Conservation (phyloP, 2,329 filamentous ascomycete genomes). For the Microcera coccophila region DNA sequence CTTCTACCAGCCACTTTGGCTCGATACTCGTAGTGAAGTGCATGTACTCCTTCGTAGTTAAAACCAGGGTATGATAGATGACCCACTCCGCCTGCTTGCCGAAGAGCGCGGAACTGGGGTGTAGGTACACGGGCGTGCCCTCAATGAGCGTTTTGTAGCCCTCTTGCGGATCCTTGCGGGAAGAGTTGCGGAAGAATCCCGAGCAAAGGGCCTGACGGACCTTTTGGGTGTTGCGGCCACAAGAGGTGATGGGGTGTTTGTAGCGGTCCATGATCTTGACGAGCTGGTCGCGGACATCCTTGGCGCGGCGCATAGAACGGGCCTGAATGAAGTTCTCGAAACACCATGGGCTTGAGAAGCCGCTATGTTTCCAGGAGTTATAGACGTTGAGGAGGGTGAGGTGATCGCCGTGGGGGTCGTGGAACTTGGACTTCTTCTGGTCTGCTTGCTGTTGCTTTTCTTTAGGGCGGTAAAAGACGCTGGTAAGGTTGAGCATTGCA, state of each 20-base stretch:
- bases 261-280: slow-evolving; percentile 93
- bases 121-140: slow-evolving; percentile 89
- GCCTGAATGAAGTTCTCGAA: slow-evolving; percentile 98
- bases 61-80: slow-evolving; percentile 83
- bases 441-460: slow-evolving; percentile 96
- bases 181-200: slow-evolving; percentile 93
- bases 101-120: slow-evolving; percentile 86
- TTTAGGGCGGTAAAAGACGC: slow-evolving; percentile 91
- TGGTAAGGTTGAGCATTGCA: slow-evolving; percentile 83
- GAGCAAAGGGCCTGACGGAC: slow-evolving; percentile 86
- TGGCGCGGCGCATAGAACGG: slow-evolving; percentile 78
- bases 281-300: slow-evolving; percentile 89
- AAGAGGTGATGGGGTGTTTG: slow-evolving; percentile 75
- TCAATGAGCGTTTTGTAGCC: slow-evolving; percentile 98
- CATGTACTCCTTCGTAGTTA: slow-evolving; percentile 99
- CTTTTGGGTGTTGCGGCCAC: slow-evolving; percentile 80
- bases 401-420: slow-evolving; percentile 91
- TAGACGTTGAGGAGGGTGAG: slow-evolving; percentile 94
- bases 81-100: slow-evolving; percentile 96
- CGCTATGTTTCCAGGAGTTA: slow-evolving; percentile 88
- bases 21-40: slow-evolving; percentile 90
- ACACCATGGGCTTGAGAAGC: slow-evolving; percentile 85
- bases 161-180: slow-evolving; percentile 91
- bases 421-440: slow-evolving; percentile 96
- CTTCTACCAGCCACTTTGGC: slow-evolving; percentile 89